These are phyloP conservation scores for Diaporthe batatas DNA, from an alignment of 2,329 filamentous ascomycete genomes.

Conservation along the genomic window DNA sequence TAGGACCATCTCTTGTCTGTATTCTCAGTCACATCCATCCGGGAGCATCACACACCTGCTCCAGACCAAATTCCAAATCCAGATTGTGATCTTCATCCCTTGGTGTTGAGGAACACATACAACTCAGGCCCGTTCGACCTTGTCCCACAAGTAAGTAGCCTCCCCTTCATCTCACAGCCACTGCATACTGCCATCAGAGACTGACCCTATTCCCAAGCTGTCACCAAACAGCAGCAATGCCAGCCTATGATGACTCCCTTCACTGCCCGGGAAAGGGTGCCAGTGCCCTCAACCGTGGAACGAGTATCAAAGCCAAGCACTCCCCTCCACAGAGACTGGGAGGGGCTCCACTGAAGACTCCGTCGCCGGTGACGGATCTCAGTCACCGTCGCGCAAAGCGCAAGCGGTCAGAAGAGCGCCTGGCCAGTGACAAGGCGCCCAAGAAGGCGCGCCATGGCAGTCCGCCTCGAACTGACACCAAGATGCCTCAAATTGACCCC, in stretches of 20 bases:
- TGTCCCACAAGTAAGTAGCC: conserved; percentile 12
- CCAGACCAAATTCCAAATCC: not conserved
- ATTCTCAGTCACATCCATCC: no score
- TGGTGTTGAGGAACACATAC: not conserved
- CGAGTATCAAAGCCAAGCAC: no score
- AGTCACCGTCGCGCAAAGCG: not conserved
- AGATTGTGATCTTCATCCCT: not conserved
- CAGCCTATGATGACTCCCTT: not conserved
- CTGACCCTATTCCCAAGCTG: not conserved
- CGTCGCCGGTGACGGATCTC: not conserved
- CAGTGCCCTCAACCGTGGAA: no score
- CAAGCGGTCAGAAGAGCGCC: not conserved
- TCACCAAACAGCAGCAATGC: not conserved
- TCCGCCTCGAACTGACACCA: no score
- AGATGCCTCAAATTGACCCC: no score
- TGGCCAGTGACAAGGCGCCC: not conserved
- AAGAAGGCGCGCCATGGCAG: not conserved
- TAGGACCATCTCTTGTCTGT: no score
- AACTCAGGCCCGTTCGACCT: not conserved
- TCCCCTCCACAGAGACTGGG: not conserved
- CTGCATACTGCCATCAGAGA: not conserved
- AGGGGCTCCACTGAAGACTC: not conserved
- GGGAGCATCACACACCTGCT: no score
- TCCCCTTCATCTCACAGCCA: not conserved
- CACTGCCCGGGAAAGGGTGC: not conserved